Percentiles rank a stretch among this genome's conserved stretches.
Evolutionary conservation across 345 rosid species (phyloP).

Genomic region (Geranium brycei): DNA sequence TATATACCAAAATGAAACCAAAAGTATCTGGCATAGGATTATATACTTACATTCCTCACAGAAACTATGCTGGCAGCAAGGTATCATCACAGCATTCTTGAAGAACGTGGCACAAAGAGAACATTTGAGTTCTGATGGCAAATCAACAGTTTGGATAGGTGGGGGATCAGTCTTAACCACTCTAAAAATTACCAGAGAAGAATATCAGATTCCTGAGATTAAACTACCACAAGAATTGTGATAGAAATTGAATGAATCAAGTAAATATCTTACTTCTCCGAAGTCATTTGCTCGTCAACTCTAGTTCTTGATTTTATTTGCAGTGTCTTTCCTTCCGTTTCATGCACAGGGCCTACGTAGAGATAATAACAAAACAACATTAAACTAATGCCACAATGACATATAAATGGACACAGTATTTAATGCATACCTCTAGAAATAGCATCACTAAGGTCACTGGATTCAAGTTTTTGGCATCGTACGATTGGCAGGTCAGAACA

Average conservation of each 20-base stretch:
- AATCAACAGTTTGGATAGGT: slow-evolving; percentile 15
- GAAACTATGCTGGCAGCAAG: slow-evolving; percentile 50
- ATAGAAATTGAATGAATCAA: not conserved
- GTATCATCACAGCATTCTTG: slow-evolving; percentile 47
- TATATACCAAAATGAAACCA: not conserved
- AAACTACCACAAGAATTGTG: slow-evolving; percentile 4
- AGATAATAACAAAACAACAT: not conserved
- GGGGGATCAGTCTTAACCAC: slow-evolving; percentile 8
- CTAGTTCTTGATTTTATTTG: slow-evolving; percentile 12
- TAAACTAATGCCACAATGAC: not conserved
- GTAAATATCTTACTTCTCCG: slow-evolving; percentile 15
- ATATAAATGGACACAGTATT: not conserved
- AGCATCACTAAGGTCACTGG: slow-evolving; percentile 16
- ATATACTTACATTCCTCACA: slow-evolving; percentile 36
- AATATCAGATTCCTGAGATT: slow-evolving; percentile 1
- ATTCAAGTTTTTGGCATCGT: slow-evolving; percentile 17
- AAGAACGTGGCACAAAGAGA: slow-evolving; percentile 25
- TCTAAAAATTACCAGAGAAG: slow-evolving; percentile 11
- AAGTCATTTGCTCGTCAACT: slow-evolving; percentile 12
- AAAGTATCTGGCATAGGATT: not conserved
- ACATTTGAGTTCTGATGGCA: slow-evolving; percentile 35
- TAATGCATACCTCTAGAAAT: slow-evolving; percentile 15
- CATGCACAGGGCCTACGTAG: slow-evolving; percentile 11
- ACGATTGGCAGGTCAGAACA: slow-evolving; percentile 14
- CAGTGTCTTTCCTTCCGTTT: slow-evolving; percentile 2